Conservation (phyloP, 1,139 yeast species). For the Zygosaccharomyces sapae region DNA sequence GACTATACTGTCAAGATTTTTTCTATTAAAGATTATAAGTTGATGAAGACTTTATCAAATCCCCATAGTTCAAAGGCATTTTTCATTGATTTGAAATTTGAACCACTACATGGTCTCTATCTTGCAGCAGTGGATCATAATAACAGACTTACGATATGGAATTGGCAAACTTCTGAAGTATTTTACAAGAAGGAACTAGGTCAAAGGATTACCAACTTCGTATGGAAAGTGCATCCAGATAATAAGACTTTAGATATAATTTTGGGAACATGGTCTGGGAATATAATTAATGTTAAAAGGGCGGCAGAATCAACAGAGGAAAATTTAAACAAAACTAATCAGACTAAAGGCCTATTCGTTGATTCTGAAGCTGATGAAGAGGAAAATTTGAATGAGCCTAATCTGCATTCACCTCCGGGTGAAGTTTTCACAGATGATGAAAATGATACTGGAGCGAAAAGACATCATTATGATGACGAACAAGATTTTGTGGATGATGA, state of each 20-base stretch:
- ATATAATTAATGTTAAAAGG: conserved; percentile 41
- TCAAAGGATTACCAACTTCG: conserved; percentile 33
- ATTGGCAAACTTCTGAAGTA: conserved; percentile 38
- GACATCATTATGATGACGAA: conserved; percentile 34
- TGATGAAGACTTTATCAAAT: conserved; percentile 33
- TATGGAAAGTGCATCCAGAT: conserved; percentile 33
- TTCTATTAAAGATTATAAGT: conserved; percentile 26
- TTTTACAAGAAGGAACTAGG: conserved; percentile 29
- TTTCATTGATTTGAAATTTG: conserved; percentile 53
- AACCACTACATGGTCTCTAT: conserved; percentile 51
- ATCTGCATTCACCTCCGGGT: conserved; percentile 33
- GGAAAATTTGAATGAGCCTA: conserved; percentile 17
- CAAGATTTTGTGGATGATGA: conserved; percentile 53
- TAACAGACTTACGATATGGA: conserved; percentile 55
- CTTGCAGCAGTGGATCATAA: conserved; percentile 52
- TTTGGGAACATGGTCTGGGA: conserved; percentile 54
- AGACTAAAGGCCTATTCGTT: conserved; percentile 22
- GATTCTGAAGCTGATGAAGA: conserved; percentile 33
- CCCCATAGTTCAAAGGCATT: conserved; percentile 27
- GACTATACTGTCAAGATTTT: conserved; percentile 34
- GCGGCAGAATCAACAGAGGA: conserved; percentile 30
- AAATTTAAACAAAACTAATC: conserved; percentile 1
- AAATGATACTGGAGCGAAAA: conserved; percentile 30
- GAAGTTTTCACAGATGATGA: conserved; percentile 29
- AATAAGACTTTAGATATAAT: conserved; percentile 32